phyloP scores from a whole-genome alignment of 768 basidiomycete species.

The Butyriboletus loyo region DNA sequence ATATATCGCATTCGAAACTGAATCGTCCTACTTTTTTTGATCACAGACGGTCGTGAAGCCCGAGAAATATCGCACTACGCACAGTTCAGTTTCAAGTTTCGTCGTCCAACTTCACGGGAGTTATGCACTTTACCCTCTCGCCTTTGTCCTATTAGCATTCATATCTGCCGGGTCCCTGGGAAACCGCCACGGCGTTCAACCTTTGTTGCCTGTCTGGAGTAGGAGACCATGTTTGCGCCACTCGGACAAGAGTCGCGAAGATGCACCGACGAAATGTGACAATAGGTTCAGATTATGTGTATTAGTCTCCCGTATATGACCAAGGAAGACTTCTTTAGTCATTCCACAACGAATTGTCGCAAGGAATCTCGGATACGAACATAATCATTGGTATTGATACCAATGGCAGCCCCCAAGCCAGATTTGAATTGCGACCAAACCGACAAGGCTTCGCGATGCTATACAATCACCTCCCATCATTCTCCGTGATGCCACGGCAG shows the following conservation, averaged over 20 bases:
- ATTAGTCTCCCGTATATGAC: no score
- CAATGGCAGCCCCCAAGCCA: background rate
- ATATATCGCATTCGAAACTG: background rate
- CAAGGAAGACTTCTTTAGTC: no score
- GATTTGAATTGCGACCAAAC: background rate
- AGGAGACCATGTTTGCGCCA: no score
- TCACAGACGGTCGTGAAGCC: background rate
- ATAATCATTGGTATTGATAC: background rate
- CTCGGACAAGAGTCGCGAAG: no score
- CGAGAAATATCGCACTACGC: background rate
- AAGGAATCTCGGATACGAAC: background rate
- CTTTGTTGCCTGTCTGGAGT: no score
- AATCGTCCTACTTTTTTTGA: no score
- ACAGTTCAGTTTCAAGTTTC: background rate
- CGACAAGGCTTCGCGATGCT: background rate
- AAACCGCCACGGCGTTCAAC: no score
- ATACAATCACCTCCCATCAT: constrained; percentile 19
- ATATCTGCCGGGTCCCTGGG: no score
- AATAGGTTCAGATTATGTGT: no score
- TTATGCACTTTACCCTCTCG: background rate
- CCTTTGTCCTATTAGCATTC: no score
- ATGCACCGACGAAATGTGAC: no score
- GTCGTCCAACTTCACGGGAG: background rate
- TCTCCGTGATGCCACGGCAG: constrained; percentile 46
- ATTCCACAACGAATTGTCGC: no score